Conservation (phyloP, 2,329 filamentous ascomycete genomes). For the Myriosclerotinia duriaeana region DNA sequence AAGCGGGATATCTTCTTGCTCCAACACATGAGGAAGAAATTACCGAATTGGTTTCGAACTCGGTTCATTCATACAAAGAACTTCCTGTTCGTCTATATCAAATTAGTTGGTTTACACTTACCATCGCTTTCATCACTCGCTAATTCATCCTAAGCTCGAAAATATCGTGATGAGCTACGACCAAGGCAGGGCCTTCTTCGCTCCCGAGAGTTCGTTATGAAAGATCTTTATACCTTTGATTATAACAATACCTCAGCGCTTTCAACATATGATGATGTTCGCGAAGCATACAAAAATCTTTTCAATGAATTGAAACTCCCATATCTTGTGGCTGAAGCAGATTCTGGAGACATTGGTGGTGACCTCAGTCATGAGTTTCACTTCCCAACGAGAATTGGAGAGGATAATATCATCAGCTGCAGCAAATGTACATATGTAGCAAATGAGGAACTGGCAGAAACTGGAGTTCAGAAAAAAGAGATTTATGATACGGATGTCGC, state of each 20-base stretch:
- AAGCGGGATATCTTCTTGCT: constrained; percentile 71
- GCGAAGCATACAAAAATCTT: constrained; percentile 69
- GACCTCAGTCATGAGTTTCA: constrained; percentile 94
- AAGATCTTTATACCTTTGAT: constrained; percentile 97
- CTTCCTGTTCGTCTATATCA: constrained; percentile 88
- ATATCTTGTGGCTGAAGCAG: constrained; percentile 81
- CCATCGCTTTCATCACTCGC: not conserved
- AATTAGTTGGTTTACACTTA: constrained; percentile 60
- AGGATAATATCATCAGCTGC: constrained; percentile 82
- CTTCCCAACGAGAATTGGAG: constrained; percentile 73
- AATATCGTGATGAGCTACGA: constrained; percentile 90
- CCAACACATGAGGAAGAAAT: constrained; percentile 98
- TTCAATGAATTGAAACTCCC: constrained; percentile 83
- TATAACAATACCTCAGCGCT: constrained; percentile 64
- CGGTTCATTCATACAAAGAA: constrained; percentile 79
- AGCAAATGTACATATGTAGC: constrained; percentile 70
- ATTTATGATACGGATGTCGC: not conserved
- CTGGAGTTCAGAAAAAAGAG: constrained; percentile 7
- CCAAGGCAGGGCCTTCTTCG: constrained; percentile 86
- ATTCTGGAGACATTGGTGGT: constrained; percentile 95
- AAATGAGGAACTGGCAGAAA: constrained; percentile 79
- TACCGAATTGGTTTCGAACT: constrained; percentile 71
- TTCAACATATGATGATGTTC: constrained; percentile 75
- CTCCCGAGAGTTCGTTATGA: constrained; percentile 93
- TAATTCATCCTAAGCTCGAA: constrained; percentile 59